Conservation (phyloP, 2,329 filamentous ascomycete species). For the Bimuria novae-zelandiae region DNA sequence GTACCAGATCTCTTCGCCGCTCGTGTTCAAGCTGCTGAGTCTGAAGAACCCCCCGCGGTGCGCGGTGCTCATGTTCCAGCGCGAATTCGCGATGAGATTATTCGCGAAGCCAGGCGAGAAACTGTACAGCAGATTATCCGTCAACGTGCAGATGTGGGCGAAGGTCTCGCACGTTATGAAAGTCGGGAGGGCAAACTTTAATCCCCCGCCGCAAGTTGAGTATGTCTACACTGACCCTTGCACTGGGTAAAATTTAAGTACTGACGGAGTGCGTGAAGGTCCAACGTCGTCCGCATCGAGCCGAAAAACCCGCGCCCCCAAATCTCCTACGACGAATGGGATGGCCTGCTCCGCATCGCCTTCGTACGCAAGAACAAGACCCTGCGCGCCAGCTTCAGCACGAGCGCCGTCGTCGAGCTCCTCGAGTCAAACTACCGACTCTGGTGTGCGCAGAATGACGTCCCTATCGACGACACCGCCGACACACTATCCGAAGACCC, state of each 20-base stretch:
- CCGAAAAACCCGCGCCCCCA: slow-evolving; percentile 84
- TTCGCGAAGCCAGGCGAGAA: slow-evolving; percentile 87
- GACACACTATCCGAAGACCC: slow-evolving; percentile 21
- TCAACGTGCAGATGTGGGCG: slow-evolving; percentile 93
- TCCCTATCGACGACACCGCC: slow-evolving; percentile 69
- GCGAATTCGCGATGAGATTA: slow-evolving; percentile 88
- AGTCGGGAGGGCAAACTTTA: slow-evolving; percentile 95
- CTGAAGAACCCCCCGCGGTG: slow-evolving; percentile 79
- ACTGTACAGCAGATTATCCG: slow-evolving; percentile 86
- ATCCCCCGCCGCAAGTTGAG: slow-evolving; percentile 90
- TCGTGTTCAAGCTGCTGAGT: slow-evolving; percentile 88
- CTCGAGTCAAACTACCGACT: slow-evolving; percentile 87
- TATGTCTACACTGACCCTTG: too few relatives aligned
- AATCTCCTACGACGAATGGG: slow-evolving; percentile 94
- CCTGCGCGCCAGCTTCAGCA: slow-evolving; percentile 79
- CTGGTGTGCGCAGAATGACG: slow-evolving; percentile 86
- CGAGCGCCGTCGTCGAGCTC: slow-evolving; percentile 78
- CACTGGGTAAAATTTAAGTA: too few relatives aligned
- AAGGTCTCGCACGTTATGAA: slow-evolving; percentile 79
- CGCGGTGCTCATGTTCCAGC: slow-evolving; percentile 94
- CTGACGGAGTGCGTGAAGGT: too few relatives aligned
- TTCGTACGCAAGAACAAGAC: slow-evolving; percentile 93
- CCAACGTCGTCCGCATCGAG: slow-evolving; percentile 85
- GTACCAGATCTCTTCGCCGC: slow-evolving; percentile 82
- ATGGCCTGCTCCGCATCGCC: slow-evolving; percentile 80